Percentiles rank a stretch among this genome's conserved stretches.
These are phyloP conservation scores for Plectosphaerella sp. DNA, from an alignment of 2,329 filamentous ascomycete species.

Conservation along the genomic window DNA sequence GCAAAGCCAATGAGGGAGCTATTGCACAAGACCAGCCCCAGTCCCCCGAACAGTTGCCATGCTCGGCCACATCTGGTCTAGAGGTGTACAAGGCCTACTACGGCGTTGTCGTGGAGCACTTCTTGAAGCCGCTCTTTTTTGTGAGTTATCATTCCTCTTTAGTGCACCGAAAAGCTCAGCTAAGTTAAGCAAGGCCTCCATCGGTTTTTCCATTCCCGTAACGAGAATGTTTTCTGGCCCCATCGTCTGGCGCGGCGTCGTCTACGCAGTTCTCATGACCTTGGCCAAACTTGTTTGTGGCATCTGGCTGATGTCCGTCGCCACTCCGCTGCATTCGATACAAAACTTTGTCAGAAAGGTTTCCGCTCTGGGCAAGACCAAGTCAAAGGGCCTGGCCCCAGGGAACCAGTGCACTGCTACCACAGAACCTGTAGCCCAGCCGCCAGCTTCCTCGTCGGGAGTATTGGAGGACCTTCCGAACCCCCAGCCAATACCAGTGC, in stretches of 20 bases:
- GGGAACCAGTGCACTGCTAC: conserved; percentile 4
- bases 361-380: neutral
- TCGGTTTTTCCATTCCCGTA: conserved; percentile 77
- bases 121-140: conserved; percentile 72
- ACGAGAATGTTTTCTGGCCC: conserved; percentile 59
- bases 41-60: neutral
- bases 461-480: neutral
- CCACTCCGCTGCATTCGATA: conserved; percentile 9
- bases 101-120: conserved; percentile 30
- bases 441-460: neutral
- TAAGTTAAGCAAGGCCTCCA: conserved; percentile 38
- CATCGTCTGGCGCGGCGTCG: conserved; percentile 67
- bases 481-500: conserved; percentile 2
- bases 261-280: conserved; percentile 69
- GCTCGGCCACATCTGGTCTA: neutral
- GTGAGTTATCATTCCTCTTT: conserved; percentile 32
- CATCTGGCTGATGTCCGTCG: conserved; percentile 46
- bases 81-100: conserved; percentile 36
- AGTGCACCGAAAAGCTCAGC: neutral
- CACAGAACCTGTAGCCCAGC: neutral
- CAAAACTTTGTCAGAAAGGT: conserved; percentile 1
- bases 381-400: conserved; percentile 3
- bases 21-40: neutral
- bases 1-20: neutral
- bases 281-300: conserved; percentile 58